Evolutionary conservation across 2,329 filamentous ascomycete genomes (phyloP), one percentile per base, ranked within the genome.

Genomic region (Phialemonium atrogriseum): DNA sequence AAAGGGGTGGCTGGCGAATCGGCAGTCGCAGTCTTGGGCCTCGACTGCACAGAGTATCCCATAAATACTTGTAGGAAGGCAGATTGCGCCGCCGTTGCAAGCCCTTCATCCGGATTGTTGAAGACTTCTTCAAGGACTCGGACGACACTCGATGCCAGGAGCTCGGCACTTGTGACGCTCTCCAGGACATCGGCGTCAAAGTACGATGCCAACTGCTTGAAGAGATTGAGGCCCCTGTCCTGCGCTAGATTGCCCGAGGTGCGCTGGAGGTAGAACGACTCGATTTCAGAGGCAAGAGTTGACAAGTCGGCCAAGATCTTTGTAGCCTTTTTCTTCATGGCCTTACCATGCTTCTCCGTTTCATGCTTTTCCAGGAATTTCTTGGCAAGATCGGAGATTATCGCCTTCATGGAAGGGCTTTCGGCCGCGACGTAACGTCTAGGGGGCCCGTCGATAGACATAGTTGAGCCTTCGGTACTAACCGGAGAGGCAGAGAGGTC

Each of bases 1-100:
- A 96, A 94, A 1, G 87, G 80, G 0, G 89, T 94, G 0, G 77
- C 70, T 3, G 84, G 78, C 9, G 80, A 83, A 34, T 82, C 75
- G 10, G 68, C 69, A 20, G 68, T 77, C 5, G 74, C 70, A 11
- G 76, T 79, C 51, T 77, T 78, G 15, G 67, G 62, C 48, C 73
- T 81, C 10, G 77, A 69, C 45, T 74, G 80, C 39, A 82, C 73
- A 20, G 67, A 71, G 26, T 77, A 70, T 27, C 81, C 77, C 87
- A 96, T 94, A 59, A 98, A 98, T 4, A 89, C 80, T 49, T 93
- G 80, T 10, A 96, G 66, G 53, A 98, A 96, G 11, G 83, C 78
- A 3, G 84, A 77, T 43, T 87, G 80, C 24, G 88, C 85, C 37
- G 80, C 69, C 22, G 68, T 70, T 31, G 73, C 72, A 20, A 78